Base-by-base conservation (phyloP, 2,329 filamentous ascomycete species). In the Tolypocladium nubicola region DNA sequence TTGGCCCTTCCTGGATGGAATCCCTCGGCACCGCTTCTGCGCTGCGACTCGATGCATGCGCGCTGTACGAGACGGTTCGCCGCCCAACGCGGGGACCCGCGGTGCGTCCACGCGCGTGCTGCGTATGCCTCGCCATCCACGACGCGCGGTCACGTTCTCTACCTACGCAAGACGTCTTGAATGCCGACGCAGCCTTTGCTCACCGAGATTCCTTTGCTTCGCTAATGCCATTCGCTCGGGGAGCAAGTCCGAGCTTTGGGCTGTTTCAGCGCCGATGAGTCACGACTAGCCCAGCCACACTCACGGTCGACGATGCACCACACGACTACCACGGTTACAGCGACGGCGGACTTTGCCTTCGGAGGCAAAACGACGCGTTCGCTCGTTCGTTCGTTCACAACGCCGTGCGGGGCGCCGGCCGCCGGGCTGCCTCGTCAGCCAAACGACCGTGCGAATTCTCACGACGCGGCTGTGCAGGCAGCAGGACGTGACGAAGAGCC, bases 241-340 rank as follows among this genome's bases (percentile, higher is more conserved):
- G 47, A 50, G 16, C 47, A 35, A n/a, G 47, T n/a, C 8, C 26
- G 5, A 16, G 14, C 19, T 8, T 14, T 19, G 21, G 38, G 23
- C 38, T n/a, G 52, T 53, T 53, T 53, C 52, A 53, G 21, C 37
- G 23, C 19, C 52, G 52, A 41, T 53, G 52, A 53, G 52, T 53
- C 52, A 53, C 38, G 38, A 30, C n/a, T 50, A 13, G 47, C 19
- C 26, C 26, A 33, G 26, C 45, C 21, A 21, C 43, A 13, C 26
- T 16, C 45, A 2, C 23, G 3, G 26, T 33, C 16, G 16, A 35
- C 19, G 16, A 7, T 50, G 30, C 19, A 11, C 13, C 8, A 26
- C 16, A n/a, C 16, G 7, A 4, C 11, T 1, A 11, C 11, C 41
- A 47, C 16, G 43, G 43, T 23, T 6, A 8, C 43, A 30, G 13